A percentile compares a stretch with the other conserved stretches of the same genome.
Conservation (phyloP, 2,329 filamentous ascomycete species). For the Clarireedia sp. region DNA sequence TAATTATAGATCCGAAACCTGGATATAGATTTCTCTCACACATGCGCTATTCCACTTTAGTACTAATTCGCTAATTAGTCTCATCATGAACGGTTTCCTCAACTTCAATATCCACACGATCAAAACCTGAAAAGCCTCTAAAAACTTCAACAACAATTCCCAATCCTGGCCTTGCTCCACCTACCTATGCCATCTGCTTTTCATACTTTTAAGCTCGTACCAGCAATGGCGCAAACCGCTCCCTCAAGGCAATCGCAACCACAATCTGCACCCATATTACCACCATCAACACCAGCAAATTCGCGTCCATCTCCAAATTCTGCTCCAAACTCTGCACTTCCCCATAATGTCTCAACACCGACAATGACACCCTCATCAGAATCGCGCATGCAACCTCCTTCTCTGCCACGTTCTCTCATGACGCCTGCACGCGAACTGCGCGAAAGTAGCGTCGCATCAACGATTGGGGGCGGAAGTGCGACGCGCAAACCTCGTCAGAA, state of each 20-base stretch:
- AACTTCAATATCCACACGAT: background rate
- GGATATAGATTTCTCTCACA: background rate
- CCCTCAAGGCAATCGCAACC: conserved; percentile 11
- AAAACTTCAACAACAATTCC: background rate
- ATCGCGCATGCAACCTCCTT: conserved; percentile 27
- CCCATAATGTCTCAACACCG: conserved; percentile 17
- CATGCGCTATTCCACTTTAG: background rate
- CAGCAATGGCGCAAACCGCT: conserved; percentile 23
- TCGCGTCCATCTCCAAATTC: conserved; percentile 12
- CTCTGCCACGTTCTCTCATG: conserved; percentile 24
- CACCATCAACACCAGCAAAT: conserved; percentile 23
- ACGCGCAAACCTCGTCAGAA: conserved; percentile 29
- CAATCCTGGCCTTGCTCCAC: background rate
- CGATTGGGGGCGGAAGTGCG: conserved; percentile 22
- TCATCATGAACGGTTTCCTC: conserved; percentile 1
- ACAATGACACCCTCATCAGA: conserved; percentile 23
- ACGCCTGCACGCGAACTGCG: conserved; percentile 27
- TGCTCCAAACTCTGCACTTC: conserved; percentile 11
- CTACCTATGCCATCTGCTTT: conserved; percentile 22
- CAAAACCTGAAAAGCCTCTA: background rate
- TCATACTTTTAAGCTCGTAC: conserved; percentile 28
- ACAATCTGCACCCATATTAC: conserved; percentile 21
- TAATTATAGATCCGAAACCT: too few relatives aligned
- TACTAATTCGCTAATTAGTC: conserved; percentile 5
- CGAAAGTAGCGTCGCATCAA: conserved; percentile 25